Base-by-base conservation (phyloP, 176 grass and related monocot genomes). In the Aegilops longissima region DNA sequence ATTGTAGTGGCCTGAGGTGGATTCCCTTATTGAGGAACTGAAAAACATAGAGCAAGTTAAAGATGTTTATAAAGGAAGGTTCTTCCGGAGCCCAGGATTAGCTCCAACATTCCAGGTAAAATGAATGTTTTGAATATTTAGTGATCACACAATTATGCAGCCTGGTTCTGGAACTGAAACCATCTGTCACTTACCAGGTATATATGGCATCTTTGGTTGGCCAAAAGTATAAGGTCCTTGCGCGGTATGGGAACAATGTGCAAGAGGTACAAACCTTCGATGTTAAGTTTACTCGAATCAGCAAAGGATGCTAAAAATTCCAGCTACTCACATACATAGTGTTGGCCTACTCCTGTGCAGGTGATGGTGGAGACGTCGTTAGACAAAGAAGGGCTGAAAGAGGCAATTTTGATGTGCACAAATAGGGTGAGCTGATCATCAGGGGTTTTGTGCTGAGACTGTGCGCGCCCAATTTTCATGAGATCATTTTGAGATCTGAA, bases 61-160 rank as follows among this genome's bases (percentile, higher is more conserved):
- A 72, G 89, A 91, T 87, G 69, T 99, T 61, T 99, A 91, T 23
- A 99, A 93, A 88, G 97, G 97, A 36, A 84, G 86, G 31, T 99
- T 99, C 82, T 99, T 94, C 62, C 87, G 83, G 35, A 96, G 97
- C 90, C 82, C 87, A 9, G 97, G 97, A 45, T 82, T 96, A 76
- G 87, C 97, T 91, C 97, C 97, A 71, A 96, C 89, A 2, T 99
- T 99, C 80, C 94, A 99, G 90, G 97, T 94, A 86, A 52, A 35
- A 54, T 67, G 9, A 47, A 12, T 13, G 23, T 3, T 6, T 35
- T 18, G 18, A 33, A 30, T 72, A 17, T 82, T 33, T 36, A 20
- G 11, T 8, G 4, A 3, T 11, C 35, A 29, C 27, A 56, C 17
- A 13, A 20, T 63, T 70, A 12, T 49, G n/a, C 47, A 78, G 17